Evolutionary conservation across 495 filamentous ascomycete species (phyloP).

Genomic region (Talaromyces stipitatus): DNA sequence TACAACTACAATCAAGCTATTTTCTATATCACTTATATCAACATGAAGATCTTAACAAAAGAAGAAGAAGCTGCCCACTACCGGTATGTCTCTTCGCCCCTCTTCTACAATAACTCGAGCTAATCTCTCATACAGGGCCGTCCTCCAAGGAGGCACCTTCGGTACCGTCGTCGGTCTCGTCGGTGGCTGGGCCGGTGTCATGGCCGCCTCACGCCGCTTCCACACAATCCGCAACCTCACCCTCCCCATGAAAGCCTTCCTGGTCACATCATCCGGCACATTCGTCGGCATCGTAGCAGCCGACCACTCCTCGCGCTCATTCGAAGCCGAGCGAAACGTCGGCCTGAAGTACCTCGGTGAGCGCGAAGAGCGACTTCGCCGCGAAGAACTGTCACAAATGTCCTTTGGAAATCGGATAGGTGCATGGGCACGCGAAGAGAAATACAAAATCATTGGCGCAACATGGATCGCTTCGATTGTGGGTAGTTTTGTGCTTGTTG

Average conservation of each 20-base stretch:
- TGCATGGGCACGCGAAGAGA: constrained; percentile 64
- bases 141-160: constrained; percentile 68
- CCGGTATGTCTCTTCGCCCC: constrained; percentile 32
- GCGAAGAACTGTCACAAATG: constrained; percentile 41
- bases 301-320: constrained; percentile 68
- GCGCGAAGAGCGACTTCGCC: constrained; percentile 43
- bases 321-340: constrained; percentile 62
- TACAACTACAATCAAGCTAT: no score
- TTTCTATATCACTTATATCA: constrained; percentile 14
- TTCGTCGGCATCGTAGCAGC: constrained; percentile 81
- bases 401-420: constrained; percentile 45
- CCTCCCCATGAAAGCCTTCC: constrained; percentile 81
- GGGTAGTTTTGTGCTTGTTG: constrained; percentile 65
- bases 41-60: constrained; percentile 90
- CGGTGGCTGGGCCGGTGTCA: constrained; percentile 56
- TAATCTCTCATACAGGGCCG: constrained; percentile 37
- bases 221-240: constrained; percentile 71
- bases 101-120: neutral
- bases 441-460: constrained; percentile 80
- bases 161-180: constrained; percentile 61
- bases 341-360: constrained; percentile 58
- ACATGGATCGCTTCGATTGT: constrained; percentile 83
- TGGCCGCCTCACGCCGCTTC: constrained; percentile 54
- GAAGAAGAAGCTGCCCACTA: constrained; percentile 76
- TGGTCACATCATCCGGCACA: constrained; percentile 73